Base-by-base conservation (phyloP, 2,329 filamentous ascomycete species). In the Colletotrichum sp. region DNA sequence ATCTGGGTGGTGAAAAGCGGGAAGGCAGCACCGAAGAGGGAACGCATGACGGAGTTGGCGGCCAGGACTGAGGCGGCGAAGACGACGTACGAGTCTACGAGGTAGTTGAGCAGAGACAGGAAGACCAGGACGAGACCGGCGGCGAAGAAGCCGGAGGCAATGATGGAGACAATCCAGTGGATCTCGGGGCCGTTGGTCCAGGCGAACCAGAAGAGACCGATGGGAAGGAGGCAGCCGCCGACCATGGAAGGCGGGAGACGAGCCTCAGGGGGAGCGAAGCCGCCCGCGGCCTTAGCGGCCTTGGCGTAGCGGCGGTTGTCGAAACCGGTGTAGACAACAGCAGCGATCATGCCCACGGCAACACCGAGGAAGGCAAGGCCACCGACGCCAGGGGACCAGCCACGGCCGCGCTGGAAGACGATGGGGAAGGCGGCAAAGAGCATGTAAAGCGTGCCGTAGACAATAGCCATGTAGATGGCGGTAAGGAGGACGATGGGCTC, bases 1-100 rank as follows among this genome's bases (percentile, higher is more conserved):
- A 91, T 90, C 75, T 85, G 81, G 0, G 86, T 87, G 1, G 93
- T 94, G 82, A 95, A 95, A 1, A 95, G 87, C 0, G 93, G 93
- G 83, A 95, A 95, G 1, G 89, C 91, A 2, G 92, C 90, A 72
- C 93, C 93, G 74, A 95, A 94, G 16, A 94, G 83, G 0, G 92
- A 94, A 72, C 94, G 91, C 13, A 95, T 84, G 31, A 95, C 90
- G 3, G 91, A 88, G 82, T 92, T 95, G 62, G 93, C 93, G 4
- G 94, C 94, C 11, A 96, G 85, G 0, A 92, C 93, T 0, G 92
- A 94, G 1, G 94, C 94, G 1, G 94, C 94, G 76, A 93, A 96
- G 77, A 96, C 93, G 66, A 92, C 73, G 69, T 76, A 88, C 66
- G 79, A 80, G 76, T 92, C 90, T 73, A 91, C 88, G 6, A 91